A percentile compares a stretch with the other conserved stretches of the same genome.
Evolutionary conservation across 2,329 filamentous ascomycete genomes (phyloP).

Genomic region (Helotiales sp.): DNA sequence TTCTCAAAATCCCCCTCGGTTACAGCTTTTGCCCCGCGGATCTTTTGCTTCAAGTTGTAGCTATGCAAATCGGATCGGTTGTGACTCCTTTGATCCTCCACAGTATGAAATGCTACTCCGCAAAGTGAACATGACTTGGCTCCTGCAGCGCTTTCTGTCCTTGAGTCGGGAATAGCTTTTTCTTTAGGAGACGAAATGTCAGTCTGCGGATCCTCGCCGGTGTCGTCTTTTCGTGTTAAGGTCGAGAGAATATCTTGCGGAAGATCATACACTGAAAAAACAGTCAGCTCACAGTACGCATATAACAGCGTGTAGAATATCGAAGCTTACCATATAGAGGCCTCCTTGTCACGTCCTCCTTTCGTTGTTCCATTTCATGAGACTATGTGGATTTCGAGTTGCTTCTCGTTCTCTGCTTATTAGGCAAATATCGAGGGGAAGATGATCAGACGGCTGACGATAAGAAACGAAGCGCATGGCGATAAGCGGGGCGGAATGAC

Average conservation of each 20-base stretch:
- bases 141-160: slow-evolving; percentile 53
- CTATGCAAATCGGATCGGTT: slow-evolving; percentile 88
- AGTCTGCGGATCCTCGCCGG: slow-evolving; percentile 34
- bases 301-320: not conserved
- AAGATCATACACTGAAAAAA: slow-evolving; percentile 41
- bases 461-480: slow-evolving; percentile 14
- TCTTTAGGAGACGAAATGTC: slow-evolving; percentile 37
- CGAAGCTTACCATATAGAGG: slow-evolving; percentile 46
- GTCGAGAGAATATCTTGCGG: slow-evolving; percentile 45
- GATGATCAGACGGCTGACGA: not conserved
- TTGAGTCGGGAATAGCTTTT: slow-evolving; percentile 45
- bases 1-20: slow-evolving; percentile 85
- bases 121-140: slow-evolving; percentile 85
- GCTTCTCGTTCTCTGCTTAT: not conserved
- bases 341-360: slow-evolving; percentile 46
- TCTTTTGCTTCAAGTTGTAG: slow-evolving; percentile 93
- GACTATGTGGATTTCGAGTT: not conserved
- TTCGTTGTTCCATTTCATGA: slow-evolving; percentile 41
- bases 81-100: slow-evolving; percentile 84
- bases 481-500: slow-evolving; percentile 21
- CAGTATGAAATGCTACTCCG: slow-evolving; percentile 68
- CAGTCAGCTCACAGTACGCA: slow-evolving; percentile 21
- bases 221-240: slow-evolving; percentile 41
- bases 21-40: slow-evolving; percentile 74
- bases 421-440: slow-evolving; percentile 5